Evolutionary conservation across 805 yeast genomes (phyloP), one percentile per base, ranked within the genome.

Genomic region (Saccharomycopsis javanensis): DNA sequence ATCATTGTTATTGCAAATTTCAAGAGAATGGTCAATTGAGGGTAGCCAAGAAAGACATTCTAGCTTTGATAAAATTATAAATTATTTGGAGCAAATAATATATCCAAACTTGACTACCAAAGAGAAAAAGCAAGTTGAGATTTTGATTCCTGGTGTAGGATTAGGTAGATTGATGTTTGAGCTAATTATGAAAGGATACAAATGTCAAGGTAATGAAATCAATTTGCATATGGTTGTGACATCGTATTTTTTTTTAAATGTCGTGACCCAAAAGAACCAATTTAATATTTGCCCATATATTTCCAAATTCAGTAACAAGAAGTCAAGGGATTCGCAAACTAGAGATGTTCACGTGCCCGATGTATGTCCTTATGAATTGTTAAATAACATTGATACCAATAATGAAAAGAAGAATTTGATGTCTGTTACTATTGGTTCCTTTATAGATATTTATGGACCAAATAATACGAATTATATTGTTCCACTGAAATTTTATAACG

Each of bases 381-480:
- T 75, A 3, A 62, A 64, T 18, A 60, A 63, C 6, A 55, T 76
- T 8, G 69, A 70, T 30, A 55, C 55, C 1, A 55, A 62, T 0
- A 72, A 79, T 1, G 75, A 75, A 0, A 75, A 75, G 35, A 72
- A 66, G 13, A 81, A 80, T 5, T 67, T 80, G 51, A 80, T 86
- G 86, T 79, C 87, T 0, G 84, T 86, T 78, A 77, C 82, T 1
- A 82, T 89, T 0, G 94, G 94, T 0, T 82, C 87, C 0, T 86
- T 86, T 65, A 75, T 76, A 3, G 90, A 85, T 60, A 69, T 85
- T 16, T 84, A 83, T 65, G 87, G 88, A 0, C 82, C 84, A 0
- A 67, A 76, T 2, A 57, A 64, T 5, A 10, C 27, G 11, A 28
- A 50, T 18, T 18, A 20, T 15, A 48, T 48, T 28, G 8, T 23